Evolutionary conservation across 169 alveolate genomes (phyloP).

Genomic region (Eimeria nieschulzi): DNA sequence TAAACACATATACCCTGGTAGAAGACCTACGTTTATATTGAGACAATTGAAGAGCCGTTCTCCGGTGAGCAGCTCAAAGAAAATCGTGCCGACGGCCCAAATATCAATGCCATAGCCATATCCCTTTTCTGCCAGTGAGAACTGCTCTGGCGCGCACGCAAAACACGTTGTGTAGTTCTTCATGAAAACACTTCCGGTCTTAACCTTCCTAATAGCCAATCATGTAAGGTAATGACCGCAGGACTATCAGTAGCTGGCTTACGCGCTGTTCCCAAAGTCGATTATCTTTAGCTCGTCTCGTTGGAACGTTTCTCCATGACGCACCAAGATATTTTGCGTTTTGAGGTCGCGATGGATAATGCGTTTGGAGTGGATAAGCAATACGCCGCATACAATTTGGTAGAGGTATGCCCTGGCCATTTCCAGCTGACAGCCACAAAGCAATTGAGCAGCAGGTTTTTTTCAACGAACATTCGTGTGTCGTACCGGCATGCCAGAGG

Average conservation of each 20-base stretch:
- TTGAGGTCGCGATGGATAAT: constrained; percentile 96
- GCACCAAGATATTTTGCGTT: constrained; percentile 38
- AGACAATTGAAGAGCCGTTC: constrained; percentile 56
- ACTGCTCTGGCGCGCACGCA: constrained; percentile 59
- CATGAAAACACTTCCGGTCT: constrained; percentile 12
- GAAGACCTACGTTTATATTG: constrained; percentile 14
- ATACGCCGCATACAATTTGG: constrained; percentile 88
- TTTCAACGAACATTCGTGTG: neutral
- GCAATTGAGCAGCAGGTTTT: neutral
- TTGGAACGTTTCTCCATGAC: constrained; percentile 31
- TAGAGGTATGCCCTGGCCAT: constrained; percentile 80
- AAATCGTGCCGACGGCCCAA: constrained; percentile 40
- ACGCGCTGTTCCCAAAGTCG: constrained; percentile 57
- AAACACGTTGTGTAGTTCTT: constrained; percentile 49
- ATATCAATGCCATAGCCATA: constrained; percentile 35
- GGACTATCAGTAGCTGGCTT: neutral
- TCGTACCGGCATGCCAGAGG: constrained; percentile 37
- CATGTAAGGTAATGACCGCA: neutral
- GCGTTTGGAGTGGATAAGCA: constrained; percentile 90
- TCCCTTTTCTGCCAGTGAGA: constrained; percentile 13
- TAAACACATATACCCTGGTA: neutral
- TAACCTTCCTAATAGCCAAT: constrained; percentile 11
- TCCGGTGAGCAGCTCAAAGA: constrained; percentile 56
- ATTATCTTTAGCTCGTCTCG: constrained; percentile 50
- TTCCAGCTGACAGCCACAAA: constrained; percentile 4